Conservation (phyloP, 805 yeast species). For the Saccharomycopsis lassenensis region DNA sequence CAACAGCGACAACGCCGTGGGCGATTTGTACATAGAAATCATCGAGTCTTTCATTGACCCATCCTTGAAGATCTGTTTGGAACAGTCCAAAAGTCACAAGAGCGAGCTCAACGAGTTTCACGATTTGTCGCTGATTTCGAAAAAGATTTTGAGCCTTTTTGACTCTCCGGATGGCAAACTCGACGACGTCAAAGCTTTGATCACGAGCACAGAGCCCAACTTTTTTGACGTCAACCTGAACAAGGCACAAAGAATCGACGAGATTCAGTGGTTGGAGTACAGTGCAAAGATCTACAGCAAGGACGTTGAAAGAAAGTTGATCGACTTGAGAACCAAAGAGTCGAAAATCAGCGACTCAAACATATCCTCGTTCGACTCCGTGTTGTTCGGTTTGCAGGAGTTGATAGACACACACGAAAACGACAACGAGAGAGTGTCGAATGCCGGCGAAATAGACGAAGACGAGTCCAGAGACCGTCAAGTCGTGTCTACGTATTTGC, state of each 20-base stretch:
- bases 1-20: constrained; percentile 20
- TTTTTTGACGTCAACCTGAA: constrained; percentile 19
- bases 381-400: constrained; percentile 58
- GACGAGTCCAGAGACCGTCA: constrained; percentile 61
- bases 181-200: constrained; percentile 30
- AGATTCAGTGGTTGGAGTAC: constrained; percentile 48
- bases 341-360: constrained; percentile 26
- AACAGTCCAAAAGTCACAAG: constrained; percentile 25
- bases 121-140: no score
- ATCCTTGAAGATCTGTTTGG: constrained; percentile 42
- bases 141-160: no score
- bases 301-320: constrained; percentile 54
- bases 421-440: constrained; percentile 37
- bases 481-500: constrained; percentile 64
- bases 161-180: constrained; percentile 17
- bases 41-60: constrained; percentile 56
- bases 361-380: constrained; percentile 41
- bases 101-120: no score
- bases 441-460: constrained; percentile 33
- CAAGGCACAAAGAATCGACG: constrained; percentile 27
- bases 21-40: constrained; percentile 39
- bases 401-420: constrained; percentile 48
- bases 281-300: constrained; percentile 57
- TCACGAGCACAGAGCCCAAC: constrained; percentile 26
- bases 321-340: constrained; percentile 28